These are phyloP conservation scores for Rhizopogon salebrosus DNA, from an alignment of 768 basidiomycete genomes.

Conservation along the genomic window DNA sequence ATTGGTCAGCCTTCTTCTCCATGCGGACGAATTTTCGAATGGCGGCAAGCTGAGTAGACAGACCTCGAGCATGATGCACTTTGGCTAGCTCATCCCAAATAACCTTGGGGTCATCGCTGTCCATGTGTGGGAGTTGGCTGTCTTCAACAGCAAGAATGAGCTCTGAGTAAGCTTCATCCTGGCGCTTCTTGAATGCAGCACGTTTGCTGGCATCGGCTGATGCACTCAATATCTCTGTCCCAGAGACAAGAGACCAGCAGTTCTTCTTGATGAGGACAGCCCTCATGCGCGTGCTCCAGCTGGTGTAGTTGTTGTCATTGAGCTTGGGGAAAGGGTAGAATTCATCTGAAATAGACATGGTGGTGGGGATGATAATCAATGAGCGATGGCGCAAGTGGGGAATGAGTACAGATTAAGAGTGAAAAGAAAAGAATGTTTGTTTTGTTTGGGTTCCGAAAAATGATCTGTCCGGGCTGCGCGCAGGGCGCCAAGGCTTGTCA, in stretches of 20 bases:
- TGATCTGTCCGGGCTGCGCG: too few relatives aligned
- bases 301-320: neutral
- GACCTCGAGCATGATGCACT: neutral
- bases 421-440: too few relatives aligned
- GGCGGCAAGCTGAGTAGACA: conserved; percentile 1
- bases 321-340: neutral
- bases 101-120: too few relatives aligned
- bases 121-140: conserved; percentile 1
- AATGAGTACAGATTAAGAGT: too few relatives aligned
- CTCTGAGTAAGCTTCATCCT: neutral
- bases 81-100: conserved; percentile 1
- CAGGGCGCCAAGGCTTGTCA: too few relatives aligned
- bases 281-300: neutral
- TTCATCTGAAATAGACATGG: too few relatives aligned
- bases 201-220: neutral
- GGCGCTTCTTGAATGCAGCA: neutral
- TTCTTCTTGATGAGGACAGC: neutral
- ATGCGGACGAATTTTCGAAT: conserved; percentile 1
- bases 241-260: neutral
- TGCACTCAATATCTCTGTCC: neutral
- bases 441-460: too few relatives aligned
- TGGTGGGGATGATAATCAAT: too few relatives aligned
- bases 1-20: neutral
- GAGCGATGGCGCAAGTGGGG: too few relatives aligned
- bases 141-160: neutral